Evolutionary conservation across 176 grass and related monocot species (phyloP).

Genomic region (Stipa capillata): DNA sequence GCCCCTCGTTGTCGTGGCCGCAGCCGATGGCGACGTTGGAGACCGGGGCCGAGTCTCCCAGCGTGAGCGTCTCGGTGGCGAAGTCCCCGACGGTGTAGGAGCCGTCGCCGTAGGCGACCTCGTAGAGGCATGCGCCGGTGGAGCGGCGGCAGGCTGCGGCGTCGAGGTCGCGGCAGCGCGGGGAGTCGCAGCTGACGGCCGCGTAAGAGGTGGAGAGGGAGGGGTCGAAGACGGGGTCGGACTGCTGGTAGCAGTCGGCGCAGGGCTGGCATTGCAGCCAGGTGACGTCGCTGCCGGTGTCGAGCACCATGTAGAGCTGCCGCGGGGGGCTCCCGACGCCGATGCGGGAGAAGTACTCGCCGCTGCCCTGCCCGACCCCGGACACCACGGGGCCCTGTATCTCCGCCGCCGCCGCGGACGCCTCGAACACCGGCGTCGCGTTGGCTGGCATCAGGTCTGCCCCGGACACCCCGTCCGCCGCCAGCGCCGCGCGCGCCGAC

Average conservation of each 20-base stretch:
- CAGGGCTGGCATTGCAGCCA: slow-evolving; percentile 96
- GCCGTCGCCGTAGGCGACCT: slow-evolving; percentile 84
- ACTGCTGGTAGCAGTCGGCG: slow-evolving; percentile 88
- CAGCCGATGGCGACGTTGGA: slow-evolving; percentile 54
- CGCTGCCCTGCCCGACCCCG: slow-evolving; percentile 70
- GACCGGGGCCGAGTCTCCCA: slow-evolving; percentile 35
- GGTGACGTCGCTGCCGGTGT: slow-evolving; percentile 94
- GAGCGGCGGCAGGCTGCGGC: slow-evolving; percentile 76
- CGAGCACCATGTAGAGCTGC: slow-evolving; percentile 81
- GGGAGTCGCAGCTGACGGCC: slow-evolving; percentile 52
- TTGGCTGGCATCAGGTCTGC: slow-evolving; percentile 34
- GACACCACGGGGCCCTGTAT: slow-evolving; percentile 81
- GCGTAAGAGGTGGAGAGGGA: slow-evolving; percentile 62
- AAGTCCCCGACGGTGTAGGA: slow-evolving; percentile 89
- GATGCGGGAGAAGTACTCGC: slow-evolving; percentile 92
- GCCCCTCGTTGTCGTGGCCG: slow-evolving; percentile 81
- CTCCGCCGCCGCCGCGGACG: slow-evolving; percentile 17
- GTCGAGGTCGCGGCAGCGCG: slow-evolving; percentile 58
- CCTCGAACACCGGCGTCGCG: background rate
- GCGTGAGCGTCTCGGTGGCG: slow-evolving; percentile 59
- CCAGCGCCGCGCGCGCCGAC: slow-evolving; percentile 31
- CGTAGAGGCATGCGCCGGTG: slow-evolving; percentile 45
- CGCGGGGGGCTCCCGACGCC: slow-evolving; percentile 59
- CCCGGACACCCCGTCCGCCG: slow-evolving; percentile 24
- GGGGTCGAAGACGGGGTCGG: slow-evolving; percentile 76